Evolutionary conservation across 805 yeast genomes (phyloP).

Genomic region (Lipomyces kockii): DNA sequence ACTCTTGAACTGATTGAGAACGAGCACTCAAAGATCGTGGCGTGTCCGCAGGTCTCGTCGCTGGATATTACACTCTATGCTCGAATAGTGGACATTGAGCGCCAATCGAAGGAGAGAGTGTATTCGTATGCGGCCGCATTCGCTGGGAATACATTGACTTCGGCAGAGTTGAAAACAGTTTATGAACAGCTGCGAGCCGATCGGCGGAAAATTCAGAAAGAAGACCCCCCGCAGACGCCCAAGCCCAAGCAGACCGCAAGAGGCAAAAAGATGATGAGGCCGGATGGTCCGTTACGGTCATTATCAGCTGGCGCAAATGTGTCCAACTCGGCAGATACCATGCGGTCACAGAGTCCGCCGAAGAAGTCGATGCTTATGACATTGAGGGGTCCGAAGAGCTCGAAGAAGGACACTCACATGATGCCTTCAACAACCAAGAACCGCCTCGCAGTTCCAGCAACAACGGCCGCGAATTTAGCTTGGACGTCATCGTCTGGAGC

Average conservation of each 20-base stretch:
- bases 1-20: slow-evolving; percentile 45
- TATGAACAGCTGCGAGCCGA: slow-evolving; percentile 31
- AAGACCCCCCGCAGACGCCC: slow-evolving; percentile 6
- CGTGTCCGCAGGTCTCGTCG: slow-evolving; percentile 43
- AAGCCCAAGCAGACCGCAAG: neutral
- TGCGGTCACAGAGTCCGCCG: slow-evolving; percentile 28
- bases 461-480: slow-evolving; percentile 10
- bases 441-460: slow-evolving; percentile 14
- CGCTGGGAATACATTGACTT: slow-evolving; percentile 27
- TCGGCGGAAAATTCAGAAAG: slow-evolving; percentile 23
- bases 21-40: slow-evolving; percentile 44
- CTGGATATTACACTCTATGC: slow-evolving; percentile 46
- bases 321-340: slow-evolving; percentile 2
- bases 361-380: slow-evolving; percentile 37
- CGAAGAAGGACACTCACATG: slow-evolving; percentile 21
- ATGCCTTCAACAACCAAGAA: neutral
- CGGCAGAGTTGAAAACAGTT: slow-evolving; percentile 22
- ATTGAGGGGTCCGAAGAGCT: slow-evolving; percentile 26
- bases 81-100: slow-evolving; percentile 48
- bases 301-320: slow-evolving; percentile 16
- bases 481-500: slow-evolving; percentile 3
- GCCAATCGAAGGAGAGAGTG: slow-evolving; percentile 49
- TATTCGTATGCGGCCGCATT: slow-evolving; percentile 25
- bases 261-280: neutral
- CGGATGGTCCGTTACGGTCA: slow-evolving; percentile 12